Evolutionary conservation across 2,329 filamentous ascomycete species (phyloP).

Genomic region (Aureobasidium sp.): DNA sequence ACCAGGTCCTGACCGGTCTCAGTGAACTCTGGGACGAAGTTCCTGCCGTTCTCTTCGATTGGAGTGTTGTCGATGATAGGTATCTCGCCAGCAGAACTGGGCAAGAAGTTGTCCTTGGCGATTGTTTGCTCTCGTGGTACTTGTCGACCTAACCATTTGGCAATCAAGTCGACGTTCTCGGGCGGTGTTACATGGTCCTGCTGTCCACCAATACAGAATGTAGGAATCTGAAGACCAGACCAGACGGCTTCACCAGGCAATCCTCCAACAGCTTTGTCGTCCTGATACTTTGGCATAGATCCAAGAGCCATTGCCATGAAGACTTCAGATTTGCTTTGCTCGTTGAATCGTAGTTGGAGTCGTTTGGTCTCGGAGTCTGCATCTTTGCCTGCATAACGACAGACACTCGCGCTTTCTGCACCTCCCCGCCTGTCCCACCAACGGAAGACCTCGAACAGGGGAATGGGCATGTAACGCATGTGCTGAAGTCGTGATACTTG

Average conservation of each 20-base stretch:
- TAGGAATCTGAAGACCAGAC: slow-evolving; percentile 61
- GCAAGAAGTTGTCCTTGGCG: neutral
- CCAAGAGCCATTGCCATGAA: slow-evolving; percentile 77
- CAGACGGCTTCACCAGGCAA: slow-evolving; percentile 63
- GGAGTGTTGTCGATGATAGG: slow-evolving; percentile 1
- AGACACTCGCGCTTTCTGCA: slow-evolving; percentile 65
- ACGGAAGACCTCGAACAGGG: slow-evolving; percentile 68
- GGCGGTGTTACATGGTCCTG: slow-evolving; percentile 69
- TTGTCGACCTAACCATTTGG: slow-evolving; percentile 26
- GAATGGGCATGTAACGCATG: slow-evolving; percentile 59
- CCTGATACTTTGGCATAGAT: slow-evolving; percentile 51
- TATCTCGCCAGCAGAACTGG: slow-evolving; percentile 30
- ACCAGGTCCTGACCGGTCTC: neutral
- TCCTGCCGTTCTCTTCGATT: neutral
- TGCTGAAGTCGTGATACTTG: slow-evolving; percentile 41
- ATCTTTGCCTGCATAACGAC: slow-evolving; percentile 61
- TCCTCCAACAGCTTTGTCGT: slow-evolving; percentile 49
- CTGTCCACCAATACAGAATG: slow-evolving; percentile 71
- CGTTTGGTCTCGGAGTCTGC: slow-evolving; percentile 57
- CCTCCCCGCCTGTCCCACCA: slow-evolving; percentile 73
- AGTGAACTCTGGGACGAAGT: neutral
- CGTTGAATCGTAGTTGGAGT: slow-evolving; percentile 67
- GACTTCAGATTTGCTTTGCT: slow-evolving; percentile 71
- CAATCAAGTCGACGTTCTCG: slow-evolving; percentile 60
- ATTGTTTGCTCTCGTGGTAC: neutral